These are phyloP conservation scores for Nepenthes mirabilis DNA, from an alignment of 148 eudicot genomes.

Conservation along the genomic window DNA sequence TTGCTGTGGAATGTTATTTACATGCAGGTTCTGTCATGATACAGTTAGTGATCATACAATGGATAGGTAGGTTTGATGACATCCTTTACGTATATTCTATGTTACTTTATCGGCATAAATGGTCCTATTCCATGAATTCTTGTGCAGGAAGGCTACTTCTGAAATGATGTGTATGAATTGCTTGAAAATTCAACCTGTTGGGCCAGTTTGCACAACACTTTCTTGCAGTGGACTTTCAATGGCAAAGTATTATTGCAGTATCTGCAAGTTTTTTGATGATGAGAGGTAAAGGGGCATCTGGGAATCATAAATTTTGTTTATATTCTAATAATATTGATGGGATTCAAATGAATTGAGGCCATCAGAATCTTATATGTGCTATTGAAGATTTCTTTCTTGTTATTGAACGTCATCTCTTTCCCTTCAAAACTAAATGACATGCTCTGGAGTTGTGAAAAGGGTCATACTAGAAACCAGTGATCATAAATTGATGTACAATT, in stretches of 20 bases:
- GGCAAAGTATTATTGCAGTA: slow-evolving; percentile 82
- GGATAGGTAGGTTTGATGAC: slow-evolving; percentile 56
- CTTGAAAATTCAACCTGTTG: slow-evolving; percentile 77
- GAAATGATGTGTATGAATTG: slow-evolving; percentile 98
- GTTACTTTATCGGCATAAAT: neutral
- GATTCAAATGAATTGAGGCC: no score
- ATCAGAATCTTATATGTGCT: no score
- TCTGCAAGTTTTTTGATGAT: slow-evolving; percentile 93
- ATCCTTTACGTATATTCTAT: neutral
- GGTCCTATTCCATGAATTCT: slow-evolving; percentile 2
- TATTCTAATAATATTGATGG: no score
- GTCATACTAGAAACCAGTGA: no score
- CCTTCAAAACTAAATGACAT: no score
- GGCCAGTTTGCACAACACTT: slow-evolving; percentile 62
- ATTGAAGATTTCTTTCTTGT: no score
- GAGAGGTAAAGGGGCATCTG: slow-evolving; percentile 42
- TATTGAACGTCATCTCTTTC: no score
- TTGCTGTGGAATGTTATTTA: slow-evolving; percentile 78
- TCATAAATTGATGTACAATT: no score
- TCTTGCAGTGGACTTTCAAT: slow-evolving; percentile 69
- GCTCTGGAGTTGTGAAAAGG: no score
- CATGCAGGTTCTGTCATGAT: slow-evolving; percentile 94
- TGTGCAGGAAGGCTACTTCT: slow-evolving; percentile 73
- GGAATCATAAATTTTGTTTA: neutral
- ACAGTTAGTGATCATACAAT: slow-evolving; percentile 95